Evolutionary conservation across 2,329 filamentous ascomycete species (phyloP), one percentile per base, ranked within the genome.

Genomic region (Exophiala viscosa): DNA sequence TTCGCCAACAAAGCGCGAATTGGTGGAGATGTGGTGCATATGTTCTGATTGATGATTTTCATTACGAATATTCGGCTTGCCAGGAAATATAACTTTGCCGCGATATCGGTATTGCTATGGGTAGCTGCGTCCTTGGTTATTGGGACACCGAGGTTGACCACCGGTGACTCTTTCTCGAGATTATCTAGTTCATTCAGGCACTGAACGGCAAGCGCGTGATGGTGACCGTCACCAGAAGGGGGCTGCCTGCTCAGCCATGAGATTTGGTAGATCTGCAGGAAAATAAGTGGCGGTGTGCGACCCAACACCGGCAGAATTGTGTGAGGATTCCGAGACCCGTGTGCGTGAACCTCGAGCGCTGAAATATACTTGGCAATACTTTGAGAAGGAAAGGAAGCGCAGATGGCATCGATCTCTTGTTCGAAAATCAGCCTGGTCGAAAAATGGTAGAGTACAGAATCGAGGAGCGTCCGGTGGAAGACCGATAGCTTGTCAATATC

Each of bases 351-450:
- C 15, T 59, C 56, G 31, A 48, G 35, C 11, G 53, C 56, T 14
- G 56, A 53, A 33, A 59, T 56, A n/a, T 59, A 59, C 20, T 56
- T 59, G 5, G 50, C 34, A 9, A 56, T 35, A 5, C 53, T 54
- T 20, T 39, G 46, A 17, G 13, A 42, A 8, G 56, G 56, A 38
- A 59, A 59, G 11, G 53, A 43, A 9, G 31, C 32, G 43, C 50
- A 56, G 47, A 45, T 49, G 31, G 35, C 40, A n/a, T 52, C 50
- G 15, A 59, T 48, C 44, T 59, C 53, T 8, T 48, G 28, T 39
- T 55, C 56, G 23, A 56, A 47, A 14, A 59, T 48, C 32, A 59
- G 20, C 41, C 56, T 51, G 39, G 56, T 59, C 8, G 53, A 50
- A 31, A 59, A 52, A 28, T 59, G 56, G 45, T 59, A 59, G 1